Conservation (phyloP, 2,329 filamentous ascomycete genomes). For the Penicillium sp. region DNA sequence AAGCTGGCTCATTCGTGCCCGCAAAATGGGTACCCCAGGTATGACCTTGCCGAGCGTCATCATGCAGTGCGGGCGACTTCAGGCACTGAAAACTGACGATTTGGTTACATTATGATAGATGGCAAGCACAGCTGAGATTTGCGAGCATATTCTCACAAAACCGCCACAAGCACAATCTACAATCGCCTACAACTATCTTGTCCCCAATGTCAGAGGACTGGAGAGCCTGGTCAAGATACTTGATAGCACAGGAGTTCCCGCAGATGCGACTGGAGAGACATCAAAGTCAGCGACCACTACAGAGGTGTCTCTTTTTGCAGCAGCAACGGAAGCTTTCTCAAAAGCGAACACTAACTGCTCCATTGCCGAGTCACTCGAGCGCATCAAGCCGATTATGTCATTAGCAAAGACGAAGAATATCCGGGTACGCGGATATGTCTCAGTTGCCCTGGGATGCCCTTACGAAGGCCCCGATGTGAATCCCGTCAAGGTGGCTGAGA, state of each 20-base stretch:
- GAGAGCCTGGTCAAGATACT: conserved; percentile 59
- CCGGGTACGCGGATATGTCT: conserved; percentile 64
- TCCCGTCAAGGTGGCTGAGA: conserved; percentile 60
- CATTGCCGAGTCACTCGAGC: conserved; percentile 60
- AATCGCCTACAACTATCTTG: conserved; percentile 65
- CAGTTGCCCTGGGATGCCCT: conserved; percentile 63
- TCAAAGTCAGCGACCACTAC: conserved; percentile 40
- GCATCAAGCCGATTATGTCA: conserved; percentile 59
- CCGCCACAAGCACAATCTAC: conserved; percentile 52
- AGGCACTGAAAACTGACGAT: neutral
- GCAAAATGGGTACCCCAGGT: conserved; percentile 58
- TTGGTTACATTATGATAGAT: conserved; percentile 47
- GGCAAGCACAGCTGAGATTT: conserved; percentile 63
- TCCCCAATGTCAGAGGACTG: conserved; percentile 63
- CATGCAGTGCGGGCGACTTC: neutral
- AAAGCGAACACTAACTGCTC: conserved; percentile 66
- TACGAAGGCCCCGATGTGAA: conserved; percentile 64
- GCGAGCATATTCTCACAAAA: conserved; percentile 53
- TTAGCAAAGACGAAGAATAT: conserved; percentile 57
- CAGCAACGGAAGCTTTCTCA: conserved; percentile 64
- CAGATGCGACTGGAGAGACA: conserved; percentile 30
- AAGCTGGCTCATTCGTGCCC: conserved; percentile 55
- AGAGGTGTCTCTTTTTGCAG: conserved; percentile 64
- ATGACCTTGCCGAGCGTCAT: conserved; percentile 18
- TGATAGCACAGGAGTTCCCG: conserved; percentile 41